Base-by-base conservation (phyloP, 2,329 filamentous ascomycete species). In the Trichothecium sympodiale region DNA sequence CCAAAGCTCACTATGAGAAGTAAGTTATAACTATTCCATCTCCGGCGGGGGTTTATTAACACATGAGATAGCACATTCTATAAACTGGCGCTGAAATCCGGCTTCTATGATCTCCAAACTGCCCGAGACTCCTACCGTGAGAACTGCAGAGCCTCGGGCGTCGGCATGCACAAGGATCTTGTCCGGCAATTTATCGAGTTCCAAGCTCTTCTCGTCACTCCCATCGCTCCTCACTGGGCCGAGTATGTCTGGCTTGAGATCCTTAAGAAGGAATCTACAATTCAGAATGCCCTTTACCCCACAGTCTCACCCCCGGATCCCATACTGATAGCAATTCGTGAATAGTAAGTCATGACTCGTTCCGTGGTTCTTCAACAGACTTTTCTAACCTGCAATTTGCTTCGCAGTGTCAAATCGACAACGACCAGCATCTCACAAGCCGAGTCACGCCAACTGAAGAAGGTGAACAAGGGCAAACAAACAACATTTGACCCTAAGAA, bases 231-330 rank as follows among this genome's bases (percentile, higher is more conserved):
- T 39, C 91, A 98, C 61, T 96, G 87, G 81, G 71, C 85, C 32
- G 91, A 98, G 55, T 83, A 94, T 60, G 77, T 98, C 54, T 96
- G 87, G 86, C 75, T 83, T 37, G 89, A 96, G 60, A 77, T 96
- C 2, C 75, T 98, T 41, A 76, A 82, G 55, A 87, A 84, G 65
- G 57, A 73, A 26, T 62, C 69, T 37, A 83, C 81, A 7, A 76
- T 98, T 49, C 88, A 96, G 62, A 76, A 79, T 35, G 86, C 83
- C 10, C 67, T 67, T 29, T 94, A 76, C 69, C 86, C 87, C 12
- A 61, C 68, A 28, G 77, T 83, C 0, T 14, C 36, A 9, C 20
- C 36, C 13, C 31, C 31, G 14, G 36, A 38, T 83, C 83, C 7
- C 78, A 80, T 6, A 70, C 80, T 40, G 76, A 80, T 42, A 94